These are phyloP conservation scores for Coniferiporia weirii DNA, from an alignment of 1,284 basidiomycete species.

Conservation along the genomic window DNA sequence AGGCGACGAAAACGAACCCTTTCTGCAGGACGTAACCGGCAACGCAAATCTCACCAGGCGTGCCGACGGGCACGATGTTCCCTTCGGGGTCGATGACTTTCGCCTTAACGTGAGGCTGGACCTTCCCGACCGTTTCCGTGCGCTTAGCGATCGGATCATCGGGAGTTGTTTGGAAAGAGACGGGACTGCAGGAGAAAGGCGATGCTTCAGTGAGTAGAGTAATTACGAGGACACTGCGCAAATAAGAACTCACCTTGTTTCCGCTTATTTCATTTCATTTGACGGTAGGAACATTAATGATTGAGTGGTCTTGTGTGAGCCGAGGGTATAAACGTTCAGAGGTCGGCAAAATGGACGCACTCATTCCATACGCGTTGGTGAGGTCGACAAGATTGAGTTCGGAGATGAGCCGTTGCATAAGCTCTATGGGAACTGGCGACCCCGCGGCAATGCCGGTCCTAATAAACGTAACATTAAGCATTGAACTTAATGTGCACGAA, in stretches of 20 bases:
- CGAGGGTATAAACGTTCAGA: background rate
- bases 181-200: slow-evolving; percentile 46
- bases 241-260: slow-evolving; percentile 42
- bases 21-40: slow-evolving; percentile 76
- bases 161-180: slow-evolving; percentile 73
- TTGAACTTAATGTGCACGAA: background rate
- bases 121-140: slow-evolving; percentile 74
- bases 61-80: slow-evolving; percentile 57
- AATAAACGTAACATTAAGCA: background rate
- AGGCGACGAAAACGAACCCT: slow-evolving; percentile 41
- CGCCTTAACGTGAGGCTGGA: slow-evolving; percentile 73
- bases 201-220: background rate
- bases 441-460: slow-evolving; percentile 81
- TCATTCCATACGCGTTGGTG: slow-evolving; percentile 81
- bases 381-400: slow-evolving; percentile 65
- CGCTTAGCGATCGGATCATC: slow-evolving; percentile 66
- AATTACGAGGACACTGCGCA: background rate
- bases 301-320: background rate
- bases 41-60: slow-evolving; percentile 70
- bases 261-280: slow-evolving; percentile 34
- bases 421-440: slow-evolving; percentile 70
- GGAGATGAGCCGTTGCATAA: slow-evolving; percentile 67
- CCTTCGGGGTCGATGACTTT: slow-evolving; percentile 63
- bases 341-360: slow-evolving; percentile 30
- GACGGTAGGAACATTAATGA: background rate